A percentile compares a stretch with the other conserved stretches of the same genome.
These are phyloP conservation scores for Lagenaria siceraria DNA, from an alignment of 306 rosid species.

Conservation along the genomic window DNA sequence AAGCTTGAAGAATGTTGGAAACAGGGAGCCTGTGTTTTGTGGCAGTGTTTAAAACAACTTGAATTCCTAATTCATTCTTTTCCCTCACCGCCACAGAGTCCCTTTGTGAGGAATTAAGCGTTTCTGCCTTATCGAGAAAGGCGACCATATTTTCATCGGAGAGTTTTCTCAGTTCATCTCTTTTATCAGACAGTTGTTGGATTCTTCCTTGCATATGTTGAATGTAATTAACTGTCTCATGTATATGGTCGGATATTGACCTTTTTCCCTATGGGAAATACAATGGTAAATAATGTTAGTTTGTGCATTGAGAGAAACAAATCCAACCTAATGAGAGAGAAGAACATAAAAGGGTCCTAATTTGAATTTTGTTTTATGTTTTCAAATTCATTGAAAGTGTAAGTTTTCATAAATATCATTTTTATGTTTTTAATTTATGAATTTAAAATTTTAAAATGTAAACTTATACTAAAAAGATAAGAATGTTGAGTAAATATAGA, in stretches of 20 bases:
- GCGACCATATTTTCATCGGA: not conserved
- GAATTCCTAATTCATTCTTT: slow-evolving; percentile 3
- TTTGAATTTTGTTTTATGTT: no score
- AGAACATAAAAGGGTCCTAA: no score
- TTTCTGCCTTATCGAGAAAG: not conserved
- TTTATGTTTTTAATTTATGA: no score
- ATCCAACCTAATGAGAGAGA: no score
- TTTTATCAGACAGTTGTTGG: slow-evolving; percentile 14
- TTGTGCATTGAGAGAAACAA: no score
- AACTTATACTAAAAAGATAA: no score
- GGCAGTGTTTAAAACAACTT: slow-evolving; percentile 21
- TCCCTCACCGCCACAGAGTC: not conserved
- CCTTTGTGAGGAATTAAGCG: not conserved
- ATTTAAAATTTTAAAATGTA: no score
- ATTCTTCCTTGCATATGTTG: slow-evolving; percentile 16
- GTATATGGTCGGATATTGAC: slow-evolving; percentile 33
- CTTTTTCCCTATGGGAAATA: slow-evolving; percentile 27
- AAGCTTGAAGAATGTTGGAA: slow-evolving; percentile 15
- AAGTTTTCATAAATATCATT: no score
- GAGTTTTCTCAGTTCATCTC: slow-evolving; percentile 15
- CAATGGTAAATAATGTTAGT: no score
- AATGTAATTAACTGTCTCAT: slow-evolving; percentile 24
- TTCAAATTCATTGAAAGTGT: no score
- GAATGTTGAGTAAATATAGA: no score
- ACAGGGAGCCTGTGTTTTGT: slow-evolving; percentile 19